Conservation (phyloP, 1,139 yeast species). For the Scheffersomyces quercinus region DNA sequence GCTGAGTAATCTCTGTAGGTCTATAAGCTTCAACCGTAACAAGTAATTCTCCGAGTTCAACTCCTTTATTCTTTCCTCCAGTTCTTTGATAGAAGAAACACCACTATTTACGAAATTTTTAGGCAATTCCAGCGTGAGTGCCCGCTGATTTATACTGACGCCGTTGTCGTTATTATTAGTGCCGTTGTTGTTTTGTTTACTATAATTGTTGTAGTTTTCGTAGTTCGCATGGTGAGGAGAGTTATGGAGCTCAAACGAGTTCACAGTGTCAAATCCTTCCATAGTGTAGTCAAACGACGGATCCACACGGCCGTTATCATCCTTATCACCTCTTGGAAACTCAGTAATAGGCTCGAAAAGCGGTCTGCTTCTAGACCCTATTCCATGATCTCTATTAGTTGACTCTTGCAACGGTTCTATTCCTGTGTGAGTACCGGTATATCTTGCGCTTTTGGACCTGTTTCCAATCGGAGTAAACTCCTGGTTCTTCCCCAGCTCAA, state of each 20-base stretch:
- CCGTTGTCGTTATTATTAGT: no score
- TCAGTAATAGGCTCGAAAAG: conserved; percentile 8
- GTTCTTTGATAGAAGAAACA: conserved; percentile 47
- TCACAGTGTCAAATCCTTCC: conserved; percentile 20
- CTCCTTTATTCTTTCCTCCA: conserved; percentile 49
- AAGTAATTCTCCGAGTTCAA: conserved; percentile 63
- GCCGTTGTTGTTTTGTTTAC: no score
- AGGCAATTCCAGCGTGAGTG: neutral
- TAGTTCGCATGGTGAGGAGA: neutral
- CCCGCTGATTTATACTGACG: no score
- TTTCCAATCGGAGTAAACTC: conserved; percentile 49
- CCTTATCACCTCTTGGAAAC: conserved; percentile 6
- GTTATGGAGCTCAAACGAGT: conserved; percentile 3
- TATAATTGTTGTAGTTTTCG: no score
- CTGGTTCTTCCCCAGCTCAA: no score
- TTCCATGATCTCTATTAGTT: no score
- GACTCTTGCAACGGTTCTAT: no score
- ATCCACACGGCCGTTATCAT: neutral
- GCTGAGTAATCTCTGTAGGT: conserved; percentile 50
- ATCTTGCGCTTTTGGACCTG: conserved; percentile 8
- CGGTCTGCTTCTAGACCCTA: conserved; percentile 1
- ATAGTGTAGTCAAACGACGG: conserved; percentile 31
- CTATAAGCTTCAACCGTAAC: conserved; percentile 57
- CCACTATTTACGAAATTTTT: conserved; percentile 27
- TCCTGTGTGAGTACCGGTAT: no score